Evolutionary conservation across 108 stramenopile genomes (phyloP).

Genomic region (Fistulifera pelliculosa): DNA sequence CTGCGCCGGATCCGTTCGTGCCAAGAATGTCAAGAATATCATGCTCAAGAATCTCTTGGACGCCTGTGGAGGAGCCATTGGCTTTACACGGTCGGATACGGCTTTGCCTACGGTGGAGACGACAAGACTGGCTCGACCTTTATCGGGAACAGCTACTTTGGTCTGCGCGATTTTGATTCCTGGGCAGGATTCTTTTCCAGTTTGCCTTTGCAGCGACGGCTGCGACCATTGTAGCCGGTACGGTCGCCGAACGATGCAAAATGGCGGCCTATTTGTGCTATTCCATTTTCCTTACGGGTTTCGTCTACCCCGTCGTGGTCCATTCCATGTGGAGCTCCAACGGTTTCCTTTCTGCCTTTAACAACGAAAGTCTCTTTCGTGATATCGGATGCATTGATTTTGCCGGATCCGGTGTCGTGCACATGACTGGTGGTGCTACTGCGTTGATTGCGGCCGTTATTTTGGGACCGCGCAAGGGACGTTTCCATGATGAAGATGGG

Average conservation of each 20-base stretch:
- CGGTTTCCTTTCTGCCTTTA: conserved; percentile 58
- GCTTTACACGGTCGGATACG: conserved; percentile 76
- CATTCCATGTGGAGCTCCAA: conserved; percentile 69
- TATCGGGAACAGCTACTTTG: conserved; percentile 51
- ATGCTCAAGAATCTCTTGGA: conserved; percentile 82
- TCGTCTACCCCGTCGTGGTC: conserved; percentile 86
- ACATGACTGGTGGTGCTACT: conserved; percentile 86
- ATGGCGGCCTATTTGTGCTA: conserved; percentile 77
- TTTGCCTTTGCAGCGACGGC: conserved; percentile 81
- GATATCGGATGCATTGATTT: conserved; percentile 84
- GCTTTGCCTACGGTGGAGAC: conserved; percentile 66
- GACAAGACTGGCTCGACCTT: conserved; percentile 32
- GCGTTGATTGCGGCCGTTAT: conserved; percentile 78
- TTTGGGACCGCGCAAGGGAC: conserved; percentile 77
- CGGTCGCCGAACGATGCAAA: conserved; percentile 70
- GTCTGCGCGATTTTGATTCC: conserved; percentile 22
- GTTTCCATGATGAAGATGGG: conserved; percentile 79
- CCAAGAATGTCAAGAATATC: conserved; percentile 81
- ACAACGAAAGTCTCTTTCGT: conserved; percentile 27
- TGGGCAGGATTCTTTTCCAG: conserved; percentile 76
- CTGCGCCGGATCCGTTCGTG: conserved; percentile 68
- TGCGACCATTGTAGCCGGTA: conserved; percentile 74
- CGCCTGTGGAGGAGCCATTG: conserved; percentile 64
- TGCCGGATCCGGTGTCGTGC: conserved; percentile 92
- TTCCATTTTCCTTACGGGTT: conserved; percentile 68